Evolutionary conservation across 2,329 filamentous ascomycete species (phyloP).

Genomic region (Pseudogymnoascus sp.): DNA sequence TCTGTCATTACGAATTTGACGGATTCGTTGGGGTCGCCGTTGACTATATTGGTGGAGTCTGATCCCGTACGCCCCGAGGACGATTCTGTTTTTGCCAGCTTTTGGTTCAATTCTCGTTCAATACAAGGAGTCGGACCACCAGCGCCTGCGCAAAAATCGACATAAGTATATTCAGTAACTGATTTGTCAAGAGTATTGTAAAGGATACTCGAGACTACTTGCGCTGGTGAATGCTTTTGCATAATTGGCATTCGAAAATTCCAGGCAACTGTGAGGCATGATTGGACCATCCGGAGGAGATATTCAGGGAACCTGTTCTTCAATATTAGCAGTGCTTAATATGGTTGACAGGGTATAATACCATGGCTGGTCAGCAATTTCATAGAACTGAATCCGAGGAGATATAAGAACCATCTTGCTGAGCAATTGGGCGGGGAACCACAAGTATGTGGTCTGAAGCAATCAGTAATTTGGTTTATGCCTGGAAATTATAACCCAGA

Average conservation of each 20-base stretch:
- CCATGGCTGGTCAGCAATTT: conserved; percentile 61
- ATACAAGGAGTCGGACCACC: conserved; percentile 62
- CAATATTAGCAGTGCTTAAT: conserved; percentile 16
- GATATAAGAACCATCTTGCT: conserved; percentile 40
- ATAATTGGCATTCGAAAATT: conserved; percentile 48
- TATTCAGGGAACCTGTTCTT: conserved; percentile 52
- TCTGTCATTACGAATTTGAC: conserved; percentile 58
- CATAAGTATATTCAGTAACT: conserved; percentile 49
- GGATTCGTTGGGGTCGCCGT: conserved; percentile 19
- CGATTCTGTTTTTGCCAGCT: conserved; percentile 24
- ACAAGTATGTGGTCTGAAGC: not conserved
- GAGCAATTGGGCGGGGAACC: not conserved
- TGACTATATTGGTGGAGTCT: not conserved
- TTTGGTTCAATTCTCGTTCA: conserved; percentile 48
- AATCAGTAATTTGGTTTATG: not conserved
- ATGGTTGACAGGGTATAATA: conserved; percentile 25
- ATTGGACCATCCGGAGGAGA: conserved; percentile 55
- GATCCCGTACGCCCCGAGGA: conserved; percentile 21
- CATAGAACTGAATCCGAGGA: conserved; percentile 54
- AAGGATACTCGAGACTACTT: conserved; percentile 51
- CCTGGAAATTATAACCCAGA: not conserved
- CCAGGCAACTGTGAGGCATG: conserved; percentile 56
- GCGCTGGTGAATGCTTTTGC: conserved; percentile 48
- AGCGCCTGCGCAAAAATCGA: conserved; percentile 69
- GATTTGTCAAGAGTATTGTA: conserved; percentile 39